Evolutionary conservation across 2,329 filamentous ascomycete species (phyloP), one percentile per base, ranked within the genome.

Genomic region (Myrmaecium sp.): DNA sequence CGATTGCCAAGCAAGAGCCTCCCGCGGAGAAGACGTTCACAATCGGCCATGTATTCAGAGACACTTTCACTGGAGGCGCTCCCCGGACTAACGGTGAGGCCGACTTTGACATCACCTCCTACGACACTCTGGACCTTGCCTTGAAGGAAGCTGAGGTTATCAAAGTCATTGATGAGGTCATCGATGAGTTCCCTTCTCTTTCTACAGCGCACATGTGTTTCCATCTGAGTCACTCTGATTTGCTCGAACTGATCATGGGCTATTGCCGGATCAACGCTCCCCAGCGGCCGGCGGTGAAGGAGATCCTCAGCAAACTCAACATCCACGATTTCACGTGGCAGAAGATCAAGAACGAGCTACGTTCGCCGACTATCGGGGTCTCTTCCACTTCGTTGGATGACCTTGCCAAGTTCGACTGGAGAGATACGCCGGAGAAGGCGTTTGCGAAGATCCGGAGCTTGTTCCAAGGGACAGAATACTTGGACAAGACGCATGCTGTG

Each of bases 61-160:
- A 91, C 36, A 73, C 68, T 23, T 62, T 72, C 25, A 74, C 73
- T 29, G 83, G 81, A 5, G 79, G 81, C 2, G 79, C 92, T 38
- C 89, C 89, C 5, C 66, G 67, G 30, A 77, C 75, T 42, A 77
- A 81, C 46, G 77, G 80, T 6, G 89, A 95, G 46, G 84, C 91
- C 3, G 84, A 95, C 47, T 98, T 95, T 47, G 89, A 98, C 51
- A 83, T 98, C 32, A 67, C 93, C n/a, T 86, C 83, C 1, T 67
- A 70, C 23, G 74, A 84, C 38, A 75, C 76, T 1, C 54, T 83
- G 4, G 83, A 95, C 42, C 59, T 92, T 23, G 76, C 83, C 1
- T 52, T 94, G 30, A 91, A 92, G 42, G 89, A 98, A 51, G 86
- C 86, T 0, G 86, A 95, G 50, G 75, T 83, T 1, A 69, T 98